Evolutionary conservation across 2,329 filamentous ascomycete genomes (phyloP).

Genomic region (Xylaria polymorpha): DNA sequence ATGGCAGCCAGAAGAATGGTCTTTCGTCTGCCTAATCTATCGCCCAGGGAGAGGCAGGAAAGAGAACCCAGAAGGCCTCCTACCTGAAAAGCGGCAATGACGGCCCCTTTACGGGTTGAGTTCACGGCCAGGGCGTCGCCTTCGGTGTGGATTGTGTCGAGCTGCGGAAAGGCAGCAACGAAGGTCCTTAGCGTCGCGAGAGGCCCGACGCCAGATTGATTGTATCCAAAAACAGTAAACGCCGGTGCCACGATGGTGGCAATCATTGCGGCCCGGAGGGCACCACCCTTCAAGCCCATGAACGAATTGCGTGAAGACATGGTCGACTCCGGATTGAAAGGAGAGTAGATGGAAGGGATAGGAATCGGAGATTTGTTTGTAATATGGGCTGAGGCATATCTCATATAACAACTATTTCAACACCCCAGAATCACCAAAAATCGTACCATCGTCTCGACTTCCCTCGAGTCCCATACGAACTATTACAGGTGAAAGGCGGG

Average conservation of each 20-base stretch:
- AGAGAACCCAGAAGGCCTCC: conserved; percentile 54
- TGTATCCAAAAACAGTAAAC: conserved; percentile 58
- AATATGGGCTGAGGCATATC: neutral
- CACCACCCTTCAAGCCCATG: conserved; percentile 16
- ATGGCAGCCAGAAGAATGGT: conserved; percentile 55
- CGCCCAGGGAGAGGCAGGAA: conserved; percentile 52
- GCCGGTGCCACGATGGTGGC: conserved; percentile 57
- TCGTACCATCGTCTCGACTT: neutral
- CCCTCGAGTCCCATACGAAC: neutral
- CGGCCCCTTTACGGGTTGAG: conserved; percentile 54
- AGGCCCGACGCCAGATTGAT: conserved; percentile 55
- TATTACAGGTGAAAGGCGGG: neutral
- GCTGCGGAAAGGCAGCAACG: conserved; percentile 54
- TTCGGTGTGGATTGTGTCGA: conserved; percentile 53
- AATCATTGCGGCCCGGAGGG: conserved; percentile 48
- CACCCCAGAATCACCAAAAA: neutral
- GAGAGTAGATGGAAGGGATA: neutral
- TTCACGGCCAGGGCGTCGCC: conserved; percentile 49
- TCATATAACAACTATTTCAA: neutral
- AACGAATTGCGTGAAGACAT: conserved; percentile 13
- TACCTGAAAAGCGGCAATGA: conserved; percentile 53
- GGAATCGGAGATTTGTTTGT: neutral
- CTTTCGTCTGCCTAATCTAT: conserved; percentile 56
- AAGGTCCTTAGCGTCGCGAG: conserved; percentile 51
- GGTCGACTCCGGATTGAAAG: neutral